Percentiles rank a stretch among this genome's conserved stretches.
phyloP scores from a whole-genome alignment of 495 filamentous ascomycete species.

The Aspergillus baeticus region DNA sequence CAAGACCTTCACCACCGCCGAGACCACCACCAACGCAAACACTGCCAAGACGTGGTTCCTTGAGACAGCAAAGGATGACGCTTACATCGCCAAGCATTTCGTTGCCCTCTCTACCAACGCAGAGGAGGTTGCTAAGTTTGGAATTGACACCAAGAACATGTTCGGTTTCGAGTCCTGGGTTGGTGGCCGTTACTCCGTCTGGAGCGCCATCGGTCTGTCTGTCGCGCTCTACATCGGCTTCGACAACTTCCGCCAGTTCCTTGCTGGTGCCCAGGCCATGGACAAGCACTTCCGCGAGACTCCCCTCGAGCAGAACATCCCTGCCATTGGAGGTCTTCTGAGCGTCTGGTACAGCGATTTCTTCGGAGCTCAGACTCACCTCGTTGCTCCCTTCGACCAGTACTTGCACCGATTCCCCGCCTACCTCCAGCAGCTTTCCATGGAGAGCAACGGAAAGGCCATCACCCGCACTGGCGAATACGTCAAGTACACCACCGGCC shows the following conservation, averaged over 20 bases:
- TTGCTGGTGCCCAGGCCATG: conserved; percentile 94
- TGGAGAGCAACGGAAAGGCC: conserved; percentile 99
- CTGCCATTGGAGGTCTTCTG: conserved; percentile 84
- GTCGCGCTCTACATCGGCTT: conserved; percentile 92
- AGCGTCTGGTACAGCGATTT: conserved; percentile 99
- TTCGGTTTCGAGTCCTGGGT: conserved; percentile 99
- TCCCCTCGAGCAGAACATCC: conserved; percentile 92
- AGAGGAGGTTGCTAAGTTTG: conserved; percentile 92
- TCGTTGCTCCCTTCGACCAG: conserved; percentile 97
- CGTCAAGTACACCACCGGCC: conserved; percentile 94
- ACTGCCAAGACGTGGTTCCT: conserved; percentile 97
- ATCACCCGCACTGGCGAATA: conserved; percentile 88
- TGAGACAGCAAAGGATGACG: conserved; percentile 71
- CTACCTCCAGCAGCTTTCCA: conserved; percentile 97
- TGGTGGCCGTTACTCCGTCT: conserved; percentile 95
- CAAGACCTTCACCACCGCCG: conserved; percentile 98
- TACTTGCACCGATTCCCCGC: conserved; percentile 98
- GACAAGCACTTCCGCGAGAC: conserved; percentile 95
- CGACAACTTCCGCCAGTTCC: conserved; percentile 96
- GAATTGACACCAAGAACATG: conserved; percentile 98
- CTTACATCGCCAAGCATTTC: conserved; percentile 93
- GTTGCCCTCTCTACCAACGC: conserved; percentile 97
- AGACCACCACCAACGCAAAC: conserved; percentile 96
- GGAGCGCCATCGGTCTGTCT: conserved; percentile 96
- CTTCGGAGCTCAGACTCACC: conserved; percentile 94